Conservation (phyloP, 2,329 filamentous ascomycete species). For the Colletotrichum somersetense region DNA sequence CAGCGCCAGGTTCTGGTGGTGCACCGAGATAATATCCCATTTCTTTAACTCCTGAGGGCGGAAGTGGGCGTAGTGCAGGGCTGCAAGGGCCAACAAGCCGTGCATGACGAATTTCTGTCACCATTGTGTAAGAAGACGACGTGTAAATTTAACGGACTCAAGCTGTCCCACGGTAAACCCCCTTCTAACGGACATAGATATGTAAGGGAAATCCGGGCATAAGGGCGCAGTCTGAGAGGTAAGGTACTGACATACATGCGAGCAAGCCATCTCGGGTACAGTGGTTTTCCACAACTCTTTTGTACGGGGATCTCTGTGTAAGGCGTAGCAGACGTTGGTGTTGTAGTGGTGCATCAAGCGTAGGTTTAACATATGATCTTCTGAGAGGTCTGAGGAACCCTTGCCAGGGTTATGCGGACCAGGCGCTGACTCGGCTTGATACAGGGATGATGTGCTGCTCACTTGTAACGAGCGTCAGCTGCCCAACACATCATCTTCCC, state of each 20-base stretch:
- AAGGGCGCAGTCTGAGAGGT: too few species aligned
- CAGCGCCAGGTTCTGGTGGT: conserved; percentile 51
- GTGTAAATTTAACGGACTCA: not conserved
- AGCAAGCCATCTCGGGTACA: conserved; percentile 37
- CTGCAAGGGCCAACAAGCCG: conserved; percentile 50
- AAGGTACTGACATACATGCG: conserved; percentile 25
- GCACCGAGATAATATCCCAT: conserved; percentile 48
- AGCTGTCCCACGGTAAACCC: conserved; percentile 42
- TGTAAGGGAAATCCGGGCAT: too few species aligned
- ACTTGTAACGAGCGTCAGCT: conserved; percentile 3
- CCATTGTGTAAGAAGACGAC: not conserved
- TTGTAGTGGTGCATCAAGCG: conserved; percentile 54
- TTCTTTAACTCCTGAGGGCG: conserved; percentile 44
- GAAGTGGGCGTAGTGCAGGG: conserved; percentile 48
- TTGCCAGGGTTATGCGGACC: conserved; percentile 4
- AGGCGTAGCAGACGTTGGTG: conserved; percentile 46
- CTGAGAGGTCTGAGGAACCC: conserved; percentile 42
- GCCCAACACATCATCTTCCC: not conserved
- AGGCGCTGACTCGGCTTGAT: conserved; percentile 3
- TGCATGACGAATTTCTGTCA: conserved; percentile 49
- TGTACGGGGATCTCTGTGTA: conserved; percentile 45
- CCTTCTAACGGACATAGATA: too few species aligned
- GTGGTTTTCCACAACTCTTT: conserved; percentile 40
- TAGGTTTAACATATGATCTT: conserved; percentile 51
- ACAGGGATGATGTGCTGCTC: conserved; percentile 32